phyloP scores from a whole-genome alignment of 2,329 filamentous ascomycete genomes.

The Bisporella sp. region DNA sequence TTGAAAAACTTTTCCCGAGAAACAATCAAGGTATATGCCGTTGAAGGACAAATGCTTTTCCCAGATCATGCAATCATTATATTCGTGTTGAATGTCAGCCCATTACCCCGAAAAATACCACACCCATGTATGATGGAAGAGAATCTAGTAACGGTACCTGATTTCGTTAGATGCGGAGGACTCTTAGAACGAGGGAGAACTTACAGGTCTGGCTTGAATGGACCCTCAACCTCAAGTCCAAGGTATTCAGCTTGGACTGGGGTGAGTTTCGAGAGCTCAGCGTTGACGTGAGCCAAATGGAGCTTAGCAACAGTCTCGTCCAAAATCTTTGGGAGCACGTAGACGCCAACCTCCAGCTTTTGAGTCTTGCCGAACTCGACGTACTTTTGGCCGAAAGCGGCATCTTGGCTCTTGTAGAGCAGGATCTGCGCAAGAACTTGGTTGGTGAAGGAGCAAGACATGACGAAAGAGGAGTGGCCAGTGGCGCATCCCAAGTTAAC shows the following conservation, averaged over 20 bases:
- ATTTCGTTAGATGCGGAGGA: slow-evolving; percentile 9
- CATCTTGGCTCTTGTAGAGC: slow-evolving; percentile 89
- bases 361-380: slow-evolving; percentile 89
- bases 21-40: slow-evolving; percentile 39
- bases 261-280: slow-evolving; percentile 82
- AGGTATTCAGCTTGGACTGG: slow-evolving; percentile 91
- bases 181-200: slow-evolving; percentile 20
- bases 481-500: slow-evolving; percentile 99
- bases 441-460: slow-evolving; percentile 99
- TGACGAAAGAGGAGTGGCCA: slow-evolving; percentile 98
- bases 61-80: slow-evolving; percentile 54
- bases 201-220: slow-evolving; percentile 94
- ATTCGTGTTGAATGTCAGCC: slow-evolving; percentile 30
- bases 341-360: slow-evolving; percentile 88
- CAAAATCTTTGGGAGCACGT: slow-evolving; percentile 96
- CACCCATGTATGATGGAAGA: slow-evolving; percentile 14
- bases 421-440: slow-evolving; percentile 99
- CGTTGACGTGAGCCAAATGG: slow-evolving; percentile 90
- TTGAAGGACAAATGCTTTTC: slow-evolving; percentile 55
- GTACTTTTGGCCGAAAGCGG: slow-evolving; percentile 87
- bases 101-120: slow-evolving; percentile 14
- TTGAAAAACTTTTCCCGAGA: slow-evolving; percentile 29
- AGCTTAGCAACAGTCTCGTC: slow-evolving; percentile 97
- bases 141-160: slow-evolving; percentile 30
- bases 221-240: slow-evolving; percentile 75